A percentile compares a stretch with the other conserved stretches of the same genome.
phyloP scores from a whole-genome alignment of 768 basidiomycete genomes.

The Pleurotus tuoliensis region DNA sequence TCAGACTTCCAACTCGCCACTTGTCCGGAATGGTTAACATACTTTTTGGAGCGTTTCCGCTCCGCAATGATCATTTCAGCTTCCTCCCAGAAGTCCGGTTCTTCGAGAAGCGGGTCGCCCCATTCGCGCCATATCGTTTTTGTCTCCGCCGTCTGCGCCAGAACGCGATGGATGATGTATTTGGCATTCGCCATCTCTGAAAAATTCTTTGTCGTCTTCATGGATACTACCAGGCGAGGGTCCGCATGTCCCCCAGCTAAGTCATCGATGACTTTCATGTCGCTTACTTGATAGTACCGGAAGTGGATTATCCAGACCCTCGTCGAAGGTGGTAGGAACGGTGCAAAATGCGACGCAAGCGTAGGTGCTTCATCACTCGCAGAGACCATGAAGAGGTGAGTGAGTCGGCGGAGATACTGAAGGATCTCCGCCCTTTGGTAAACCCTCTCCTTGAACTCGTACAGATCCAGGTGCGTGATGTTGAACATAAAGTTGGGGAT shows the following conservation, averaged over 20 bases:
- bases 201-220: background rate
- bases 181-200: background rate
- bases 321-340: background rate
- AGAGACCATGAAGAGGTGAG: constrained; percentile 5
- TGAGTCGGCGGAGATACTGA: background rate
- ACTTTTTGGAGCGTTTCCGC: background rate
- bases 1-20: background rate
- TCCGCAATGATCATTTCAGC: background rate
- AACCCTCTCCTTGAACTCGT: constrained; percentile 1
- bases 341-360: background rate
- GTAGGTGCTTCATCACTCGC: background rate
- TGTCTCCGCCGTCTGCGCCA: background rate
- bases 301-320: constrained; percentile 4
- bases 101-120: background rate
- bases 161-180: background rate
- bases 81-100: constrained; percentile 1
- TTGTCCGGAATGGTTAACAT: background rate
- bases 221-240: background rate
- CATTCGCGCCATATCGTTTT: constrained; percentile 2
- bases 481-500: constrained; percentile 5
- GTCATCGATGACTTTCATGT: background rate
- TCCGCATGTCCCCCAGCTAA: background rate
- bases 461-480: constrained; percentile 1
- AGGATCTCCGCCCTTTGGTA: background rate
- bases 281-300: background rate